A percentile compares a stretch with the other conserved stretches of the same genome.
phyloP scores from a whole-genome alignment of 345 rosid genomes.

The Brassica carinata region DNA sequence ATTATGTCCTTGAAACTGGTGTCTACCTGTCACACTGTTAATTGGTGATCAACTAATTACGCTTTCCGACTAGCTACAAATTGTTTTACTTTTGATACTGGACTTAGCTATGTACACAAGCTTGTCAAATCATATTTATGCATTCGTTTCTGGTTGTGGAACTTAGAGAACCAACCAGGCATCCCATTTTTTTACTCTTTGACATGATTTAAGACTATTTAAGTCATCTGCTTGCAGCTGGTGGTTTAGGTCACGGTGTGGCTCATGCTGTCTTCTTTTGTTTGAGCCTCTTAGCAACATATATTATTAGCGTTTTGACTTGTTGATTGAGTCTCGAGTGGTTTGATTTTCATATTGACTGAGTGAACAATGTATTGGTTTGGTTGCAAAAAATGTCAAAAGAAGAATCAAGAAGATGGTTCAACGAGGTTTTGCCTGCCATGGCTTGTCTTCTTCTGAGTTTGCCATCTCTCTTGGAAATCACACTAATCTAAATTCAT shows the following conservation, averaged over 20 bases:
- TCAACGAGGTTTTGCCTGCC: slow-evolving; percentile 57
- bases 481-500: slow-evolving; percentile 58
- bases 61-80: not conserved
- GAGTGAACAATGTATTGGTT: not conserved
- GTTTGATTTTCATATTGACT: not conserved
- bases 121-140: too few relatives aligned
- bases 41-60: not conserved
- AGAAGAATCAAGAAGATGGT: slow-evolving; percentile 63
- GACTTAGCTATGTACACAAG: not conserved
- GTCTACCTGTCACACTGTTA: not conserved
- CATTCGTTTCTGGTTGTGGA: too few relatives aligned
- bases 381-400: slow-evolving; percentile 17
- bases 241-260: too few relatives aligned
- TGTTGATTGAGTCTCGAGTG: too few relatives aligned
- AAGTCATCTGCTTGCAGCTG: too few relatives aligned
- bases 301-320: too few relatives aligned
- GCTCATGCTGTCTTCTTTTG: too few relatives aligned
- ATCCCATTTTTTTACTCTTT: too few relatives aligned
- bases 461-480: slow-evolving; percentile 66
- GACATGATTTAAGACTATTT: too few relatives aligned
- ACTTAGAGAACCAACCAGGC: too few relatives aligned
- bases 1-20: not conserved
- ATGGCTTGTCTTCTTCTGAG: slow-evolving; percentile 65
- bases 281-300: too few relatives aligned
- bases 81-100: not conserved